Evolutionary conservation across 495 filamentous ascomycete species (phyloP).

Genomic region (Penicillium daleae): DNA sequence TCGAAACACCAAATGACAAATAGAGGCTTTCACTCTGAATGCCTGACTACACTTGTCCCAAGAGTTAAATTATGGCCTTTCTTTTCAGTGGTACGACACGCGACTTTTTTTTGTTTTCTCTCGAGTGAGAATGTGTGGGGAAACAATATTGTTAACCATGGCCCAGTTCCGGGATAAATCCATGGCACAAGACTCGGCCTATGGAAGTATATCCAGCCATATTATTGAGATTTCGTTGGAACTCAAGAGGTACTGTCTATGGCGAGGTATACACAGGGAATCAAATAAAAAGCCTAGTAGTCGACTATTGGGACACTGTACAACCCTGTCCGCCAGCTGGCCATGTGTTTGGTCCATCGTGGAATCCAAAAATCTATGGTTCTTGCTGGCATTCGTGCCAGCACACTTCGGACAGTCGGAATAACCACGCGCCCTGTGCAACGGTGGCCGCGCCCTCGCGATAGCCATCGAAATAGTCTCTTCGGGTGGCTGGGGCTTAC

Average conservation of each 20-base stretch:
- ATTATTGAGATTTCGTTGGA: background rate
- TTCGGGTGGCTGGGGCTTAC: slow-evolving; percentile 4
- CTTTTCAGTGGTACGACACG: background rate
- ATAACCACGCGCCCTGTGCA: slow-evolving; percentile 13
- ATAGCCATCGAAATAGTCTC: background rate
- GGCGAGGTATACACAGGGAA: background rate
- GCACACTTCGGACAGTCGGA: slow-evolving; percentile 7
- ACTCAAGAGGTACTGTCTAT: background rate
- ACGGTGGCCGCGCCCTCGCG: background rate
- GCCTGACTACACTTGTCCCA: background rate
- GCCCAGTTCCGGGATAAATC: background rate
- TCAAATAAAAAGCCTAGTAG: background rate
- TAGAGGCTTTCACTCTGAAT: background rate
- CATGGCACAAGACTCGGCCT: background rate
- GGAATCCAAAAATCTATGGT: slow-evolving; percentile 1
- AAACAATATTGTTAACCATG: background rate
- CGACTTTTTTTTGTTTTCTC: background rate
- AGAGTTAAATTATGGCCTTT: background rate
- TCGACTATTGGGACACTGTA: slow-evolving; percentile 1
- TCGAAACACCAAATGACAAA: background rate
- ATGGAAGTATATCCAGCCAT: background rate
- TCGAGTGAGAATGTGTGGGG: background rate
- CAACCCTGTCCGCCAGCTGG: background rate
- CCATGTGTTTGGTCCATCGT: background rate
- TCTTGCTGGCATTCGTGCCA: slow-evolving; percentile 9